phyloP scores from a whole-genome alignment of 208 protist species.

The Leishmania guyanensis region DNA sequence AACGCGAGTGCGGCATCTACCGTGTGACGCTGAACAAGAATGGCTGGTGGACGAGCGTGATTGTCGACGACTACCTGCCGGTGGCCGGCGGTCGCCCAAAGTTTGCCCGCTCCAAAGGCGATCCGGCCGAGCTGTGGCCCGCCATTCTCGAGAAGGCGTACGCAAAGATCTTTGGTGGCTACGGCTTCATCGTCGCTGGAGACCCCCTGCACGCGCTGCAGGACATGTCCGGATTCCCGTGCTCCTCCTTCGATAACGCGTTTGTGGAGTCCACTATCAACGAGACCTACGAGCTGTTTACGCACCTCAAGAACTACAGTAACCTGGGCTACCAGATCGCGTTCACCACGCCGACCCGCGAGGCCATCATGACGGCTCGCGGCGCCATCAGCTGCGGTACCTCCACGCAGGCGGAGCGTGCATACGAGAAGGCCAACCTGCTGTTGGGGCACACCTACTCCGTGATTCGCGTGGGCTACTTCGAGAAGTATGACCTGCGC shows the following conservation, averaged over 20 bases:
- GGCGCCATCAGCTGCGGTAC: conserved; percentile 29
- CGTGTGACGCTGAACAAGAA: conserved; percentile 87
- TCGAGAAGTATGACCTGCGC: conserved; percentile 51
- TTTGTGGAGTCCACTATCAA: conserved; percentile 48
- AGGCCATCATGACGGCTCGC: conserved; percentile 52
- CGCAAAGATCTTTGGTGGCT: conserved; percentile 84
- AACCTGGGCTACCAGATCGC: conserved; percentile 56
- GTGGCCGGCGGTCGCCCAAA: conserved; percentile 57
- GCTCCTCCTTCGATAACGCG: conserved; percentile 69
- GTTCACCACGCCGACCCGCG: conserved; percentile 65
- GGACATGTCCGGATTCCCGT: conserved; percentile 80
- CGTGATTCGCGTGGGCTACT: conserved; percentile 60
- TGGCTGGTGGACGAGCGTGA: conserved; percentile 87
- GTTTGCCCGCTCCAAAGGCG: conserved; percentile 61
- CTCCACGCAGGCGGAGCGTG: conserved; percentile 35
- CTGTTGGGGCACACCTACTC: conserved; percentile 66
- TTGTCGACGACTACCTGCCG: conserved; percentile 90
- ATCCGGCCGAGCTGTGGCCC: conserved; percentile 82
- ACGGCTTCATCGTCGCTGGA: conserved; percentile 77
- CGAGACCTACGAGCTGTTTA: conserved; percentile 62
- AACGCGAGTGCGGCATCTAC: conserved; percentile 63
- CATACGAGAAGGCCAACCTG: conserved; percentile 61
- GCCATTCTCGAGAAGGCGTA: conserved; percentile 89
- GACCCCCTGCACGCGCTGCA: conserved; percentile 75
- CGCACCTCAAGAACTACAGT: conserved; percentile 45